Conservation (phyloP, 2,329 filamentous ascomycete species). For the Cadophora luteo-olivacea region DNA sequence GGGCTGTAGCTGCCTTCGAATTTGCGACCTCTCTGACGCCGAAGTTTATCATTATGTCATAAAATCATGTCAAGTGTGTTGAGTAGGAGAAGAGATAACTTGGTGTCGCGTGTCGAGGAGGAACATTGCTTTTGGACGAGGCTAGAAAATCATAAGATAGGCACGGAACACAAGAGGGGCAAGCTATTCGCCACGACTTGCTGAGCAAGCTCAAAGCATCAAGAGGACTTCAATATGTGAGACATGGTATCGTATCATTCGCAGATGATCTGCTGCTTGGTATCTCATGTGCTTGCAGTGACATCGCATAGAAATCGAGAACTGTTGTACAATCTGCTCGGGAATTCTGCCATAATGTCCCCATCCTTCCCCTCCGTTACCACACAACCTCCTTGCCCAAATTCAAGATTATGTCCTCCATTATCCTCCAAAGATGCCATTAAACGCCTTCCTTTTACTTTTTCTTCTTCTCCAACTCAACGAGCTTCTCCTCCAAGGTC, state of each 20-base stretch:
- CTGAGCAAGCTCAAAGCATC: neutral
- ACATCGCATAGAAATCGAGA: conserved; percentile 30
- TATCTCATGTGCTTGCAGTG: conserved; percentile 32
- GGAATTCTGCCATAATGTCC: conserved; percentile 21
- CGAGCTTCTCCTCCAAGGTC: conserved; percentile 80
- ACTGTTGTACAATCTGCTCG: conserved; percentile 33
- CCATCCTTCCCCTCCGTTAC: conserved; percentile 1
- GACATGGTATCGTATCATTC: conserved; percentile 24
- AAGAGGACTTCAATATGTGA: conserved; percentile 2
- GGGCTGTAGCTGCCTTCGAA: conserved; percentile 71
- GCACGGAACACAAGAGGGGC: neutral
- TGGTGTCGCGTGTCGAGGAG: conserved; percentile 16
- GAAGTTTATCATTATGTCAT: conserved; percentile 64
- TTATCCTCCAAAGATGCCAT: conserved; percentile 14
- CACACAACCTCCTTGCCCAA: conserved; percentile 9
- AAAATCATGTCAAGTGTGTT: conserved; percentile 24
- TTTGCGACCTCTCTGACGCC: conserved; percentile 85
- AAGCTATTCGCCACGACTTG: neutral
- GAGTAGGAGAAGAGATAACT: neutral
- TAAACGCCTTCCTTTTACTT: conserved; percentile 44
- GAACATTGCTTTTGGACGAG: conserved; percentile 27
- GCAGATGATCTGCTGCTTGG: conserved; percentile 26
- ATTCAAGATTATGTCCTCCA: conserved; percentile 15
- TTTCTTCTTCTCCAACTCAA: conserved; percentile 72
- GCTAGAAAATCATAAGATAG: conserved; percentile 23